These are phyloP conservation scores for Borealophlyctis nickersoniae DNA, from an alignment of 192 early-diverging fungal genomes.

Conservation along the genomic window DNA sequence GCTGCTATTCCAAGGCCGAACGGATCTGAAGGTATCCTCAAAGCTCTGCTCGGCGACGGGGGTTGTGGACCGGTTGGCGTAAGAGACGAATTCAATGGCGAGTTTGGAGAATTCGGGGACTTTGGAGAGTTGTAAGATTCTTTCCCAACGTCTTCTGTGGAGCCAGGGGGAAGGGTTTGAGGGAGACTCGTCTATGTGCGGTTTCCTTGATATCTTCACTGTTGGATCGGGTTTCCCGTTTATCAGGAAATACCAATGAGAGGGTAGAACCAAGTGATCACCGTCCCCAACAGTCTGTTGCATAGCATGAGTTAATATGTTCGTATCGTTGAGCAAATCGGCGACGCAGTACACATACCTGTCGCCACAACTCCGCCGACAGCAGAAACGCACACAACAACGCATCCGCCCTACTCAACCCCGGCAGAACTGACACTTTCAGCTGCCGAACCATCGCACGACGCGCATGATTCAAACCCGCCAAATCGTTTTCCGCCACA, in stretches of 20 bases:
- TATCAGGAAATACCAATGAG: constrained; percentile 24
- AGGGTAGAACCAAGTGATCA: not conserved
- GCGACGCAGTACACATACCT: too few species aligned
- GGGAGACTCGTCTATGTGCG: constrained; percentile 17
- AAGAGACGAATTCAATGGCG: constrained; percentile 28
- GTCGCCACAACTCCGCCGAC: not conserved
- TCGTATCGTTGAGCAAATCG: too few species aligned
- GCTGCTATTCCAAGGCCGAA: constrained; percentile 16
- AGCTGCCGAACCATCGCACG: constrained; percentile 13
- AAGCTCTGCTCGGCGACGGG: constrained; percentile 26
- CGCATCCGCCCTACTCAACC: not conserved
- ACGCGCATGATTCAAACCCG: not conserved
- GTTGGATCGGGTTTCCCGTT: not conserved
- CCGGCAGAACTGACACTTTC: not conserved
- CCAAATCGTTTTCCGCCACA: constrained; percentile 1
- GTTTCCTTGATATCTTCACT: constrained; percentile 1
- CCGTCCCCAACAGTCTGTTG: constrained; percentile 7
- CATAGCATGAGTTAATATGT: not conserved
- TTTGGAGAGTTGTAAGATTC: constrained; percentile 12
- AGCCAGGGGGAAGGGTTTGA: constrained; percentile 31
- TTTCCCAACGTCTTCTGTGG: constrained; percentile 14
- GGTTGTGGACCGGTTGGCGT: constrained; percentile 29
- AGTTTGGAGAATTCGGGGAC: constrained; percentile 24
- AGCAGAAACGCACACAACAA: constrained; percentile 14
- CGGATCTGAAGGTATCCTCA: constrained; percentile 27